These are phyloP conservation scores for Nicotiana attenuata DNA, from an alignment of 257 asterid genomes.

Conservation along the genomic window DNA sequence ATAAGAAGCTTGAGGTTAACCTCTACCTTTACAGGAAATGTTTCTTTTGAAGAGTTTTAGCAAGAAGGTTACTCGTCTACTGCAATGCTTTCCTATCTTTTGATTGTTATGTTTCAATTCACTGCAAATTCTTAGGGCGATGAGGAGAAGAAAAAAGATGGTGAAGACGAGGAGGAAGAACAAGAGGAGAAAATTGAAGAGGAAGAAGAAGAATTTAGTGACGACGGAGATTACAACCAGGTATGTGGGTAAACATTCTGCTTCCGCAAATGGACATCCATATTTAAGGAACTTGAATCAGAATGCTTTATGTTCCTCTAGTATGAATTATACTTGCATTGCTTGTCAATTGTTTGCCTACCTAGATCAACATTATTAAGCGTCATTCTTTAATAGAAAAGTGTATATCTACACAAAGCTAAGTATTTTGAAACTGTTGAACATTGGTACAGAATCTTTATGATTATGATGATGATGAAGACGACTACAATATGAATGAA, in stretches of 20 bases:
- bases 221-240: constrained; percentile 64
- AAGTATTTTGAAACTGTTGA: constrained; percentile 3
- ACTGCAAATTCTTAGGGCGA: constrained; percentile 33
- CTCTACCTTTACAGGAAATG: not conserved
- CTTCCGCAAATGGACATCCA: not conserved
- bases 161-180: constrained; percentile 52
- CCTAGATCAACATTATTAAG: not conserved
- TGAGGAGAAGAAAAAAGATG: constrained; percentile 38
- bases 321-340: constrained; percentile 3
- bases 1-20: constrained; percentile 36
- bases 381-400: not conserved
- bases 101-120: not conserved
- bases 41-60: not conserved
- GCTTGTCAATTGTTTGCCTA: not conserved
- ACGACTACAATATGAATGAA: constrained; percentile 53
- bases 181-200: constrained; percentile 40
- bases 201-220: constrained; percentile 51
- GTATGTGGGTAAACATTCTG: constrained; percentile 20
- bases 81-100: not conserved
- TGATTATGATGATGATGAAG: constrained; percentile 75
- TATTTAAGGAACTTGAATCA: not conserved
- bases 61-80: not conserved
- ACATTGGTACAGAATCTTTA: constrained; percentile 30
- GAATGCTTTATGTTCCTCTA: not conserved
- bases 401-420: not conserved